Base-by-base conservation (phyloP, 2,329 filamentous ascomycete species). In the Colletotrichum tofieldiae region DNA sequence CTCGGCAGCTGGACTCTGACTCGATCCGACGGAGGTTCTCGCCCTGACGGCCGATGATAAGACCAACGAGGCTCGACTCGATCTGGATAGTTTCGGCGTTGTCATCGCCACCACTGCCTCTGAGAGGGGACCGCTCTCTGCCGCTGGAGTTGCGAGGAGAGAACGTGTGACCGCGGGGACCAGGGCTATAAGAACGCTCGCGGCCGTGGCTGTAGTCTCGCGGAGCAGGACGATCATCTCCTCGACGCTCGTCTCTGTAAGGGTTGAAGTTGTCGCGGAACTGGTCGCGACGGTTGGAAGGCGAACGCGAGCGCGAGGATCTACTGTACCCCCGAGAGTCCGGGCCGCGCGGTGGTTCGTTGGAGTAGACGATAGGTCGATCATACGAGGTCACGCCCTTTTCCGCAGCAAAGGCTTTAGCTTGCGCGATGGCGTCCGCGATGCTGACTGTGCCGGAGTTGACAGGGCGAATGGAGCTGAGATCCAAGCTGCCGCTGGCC, bases 1-100 rank as follows among this genome's bases (percentile, higher is more conserved):
- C 94, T 71, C 95, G 89, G 77, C 94, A 95, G 65, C 91, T 91
- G 59, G 93, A 94, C 77, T 97, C 94, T 56, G 90, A 86, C 82
- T 98, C 95, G 75, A 98, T 94, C 71, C 94, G 92, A 76, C 94
- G 89, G 54, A 98, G 85, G 77, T 97, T 98, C 84, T 98, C 95
- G 76, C 95, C 95, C 79, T 95, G 93, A 72, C 95, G 91, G 65
- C 95, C 95, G 79, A 98, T 98, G 78, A 98, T 97, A 43, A 98
- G 86, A 52, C 95, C 95, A 63, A 98, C 95, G 59, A 97, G 88
- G 77, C 91, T 93, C 29, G 94, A 94, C 79, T 97, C 94, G 78
- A 98, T 94, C 77, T 93, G 90, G 76, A 98, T 95, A 32, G 92
- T 93, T 83, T 98, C 95, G 32, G 90, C 89, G 77, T 92, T 93